Conservation (phyloP, 305 asterid genomes). For the Coffea humblotiana region DNA sequence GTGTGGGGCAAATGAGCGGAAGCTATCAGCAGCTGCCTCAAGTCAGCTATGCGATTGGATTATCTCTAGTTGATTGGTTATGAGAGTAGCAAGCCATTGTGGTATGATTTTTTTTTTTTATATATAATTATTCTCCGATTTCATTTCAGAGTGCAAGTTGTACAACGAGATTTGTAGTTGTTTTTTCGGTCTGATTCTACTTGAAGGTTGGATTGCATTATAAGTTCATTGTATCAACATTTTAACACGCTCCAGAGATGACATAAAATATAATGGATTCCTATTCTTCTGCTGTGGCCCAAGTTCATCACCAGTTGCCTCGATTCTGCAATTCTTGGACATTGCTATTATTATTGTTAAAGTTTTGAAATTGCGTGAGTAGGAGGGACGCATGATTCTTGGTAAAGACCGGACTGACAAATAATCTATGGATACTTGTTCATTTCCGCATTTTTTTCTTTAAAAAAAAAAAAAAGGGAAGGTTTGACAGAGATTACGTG, state of each 20-base stretch:
- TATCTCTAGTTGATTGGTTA: not conserved
- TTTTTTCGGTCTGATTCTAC: not conserved
- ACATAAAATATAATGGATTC: not conserved
- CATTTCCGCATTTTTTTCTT: no score
- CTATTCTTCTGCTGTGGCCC: not conserved
- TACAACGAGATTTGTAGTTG: not conserved
- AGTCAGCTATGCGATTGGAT: slow-evolving; percentile 6
- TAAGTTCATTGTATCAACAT: not conserved
- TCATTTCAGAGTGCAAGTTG: not conserved
- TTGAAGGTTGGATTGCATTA: not conserved
- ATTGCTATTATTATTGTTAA: not conserved
- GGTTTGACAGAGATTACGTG: not conserved
- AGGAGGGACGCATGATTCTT: not conserved
- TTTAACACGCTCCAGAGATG: no score
- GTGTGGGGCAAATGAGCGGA: not conserved
- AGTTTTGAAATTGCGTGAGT: no score
- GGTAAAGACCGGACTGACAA: not conserved
- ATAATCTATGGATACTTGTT: no score
- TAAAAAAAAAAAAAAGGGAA: no score
- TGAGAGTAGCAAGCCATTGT: not conserved
- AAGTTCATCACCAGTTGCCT: not conserved
- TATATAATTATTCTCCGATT: not conserved
- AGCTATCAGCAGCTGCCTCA: not conserved
- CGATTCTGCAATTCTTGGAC: not conserved
- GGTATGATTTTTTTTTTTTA: not conserved